A percentile compares a stretch with the other conserved stretches of the same genome.
Conservation (phyloP, 2,329 filamentous ascomycete species). For the Colletotrichum higginsianum region DNA sequence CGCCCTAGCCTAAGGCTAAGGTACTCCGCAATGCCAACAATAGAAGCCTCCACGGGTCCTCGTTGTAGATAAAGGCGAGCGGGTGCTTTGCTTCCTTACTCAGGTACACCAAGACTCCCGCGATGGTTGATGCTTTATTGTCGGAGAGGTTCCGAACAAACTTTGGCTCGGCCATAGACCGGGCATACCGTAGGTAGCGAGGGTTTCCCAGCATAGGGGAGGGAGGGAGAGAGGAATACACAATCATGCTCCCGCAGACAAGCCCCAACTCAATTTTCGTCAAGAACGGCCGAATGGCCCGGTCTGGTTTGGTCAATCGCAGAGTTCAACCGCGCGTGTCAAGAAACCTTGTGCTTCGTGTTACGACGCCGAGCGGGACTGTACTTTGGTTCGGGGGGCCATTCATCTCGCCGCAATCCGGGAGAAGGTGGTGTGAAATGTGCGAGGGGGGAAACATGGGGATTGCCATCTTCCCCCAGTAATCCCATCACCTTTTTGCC, state of each 20-base stretch:
- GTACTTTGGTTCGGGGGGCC: conserved; percentile 7
- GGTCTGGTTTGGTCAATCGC: conserved; percentile 6
- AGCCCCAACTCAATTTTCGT: conserved; percentile 21
- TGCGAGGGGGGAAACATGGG: conserved; percentile 15
- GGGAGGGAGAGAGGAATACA: not conserved
- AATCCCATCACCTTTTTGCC: not conserved
- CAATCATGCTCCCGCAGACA: conserved; percentile 21
- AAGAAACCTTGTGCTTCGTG: conserved; percentile 11
- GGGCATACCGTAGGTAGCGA: conserved; percentile 6
- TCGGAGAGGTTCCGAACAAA: conserved; percentile 26
- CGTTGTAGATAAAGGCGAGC: not conserved
- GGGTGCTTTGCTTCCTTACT: conserved; percentile 3
- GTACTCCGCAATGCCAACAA: conserved; percentile 39
- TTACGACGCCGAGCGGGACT: conserved; percentile 23
- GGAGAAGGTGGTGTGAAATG: conserved; percentile 2
- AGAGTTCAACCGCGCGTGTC: not conserved
- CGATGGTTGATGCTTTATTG: not conserved
- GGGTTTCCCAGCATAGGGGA: not conserved
- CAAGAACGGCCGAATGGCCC: not conserved
- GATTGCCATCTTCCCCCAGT: conserved; percentile 20
- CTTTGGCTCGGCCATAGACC: conserved; percentile 32
- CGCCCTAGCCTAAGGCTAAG: conserved; percentile 21
- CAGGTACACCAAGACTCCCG: conserved; percentile 18
- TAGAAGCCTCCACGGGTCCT: conserved; percentile 31
- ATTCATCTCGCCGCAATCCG: conserved; percentile 9